A percentile compares a stretch with the other conserved stretches of the same genome.
Conservation (phyloP, 2,329 filamentous ascomycete genomes). For the Fusarium foetens region DNA sequence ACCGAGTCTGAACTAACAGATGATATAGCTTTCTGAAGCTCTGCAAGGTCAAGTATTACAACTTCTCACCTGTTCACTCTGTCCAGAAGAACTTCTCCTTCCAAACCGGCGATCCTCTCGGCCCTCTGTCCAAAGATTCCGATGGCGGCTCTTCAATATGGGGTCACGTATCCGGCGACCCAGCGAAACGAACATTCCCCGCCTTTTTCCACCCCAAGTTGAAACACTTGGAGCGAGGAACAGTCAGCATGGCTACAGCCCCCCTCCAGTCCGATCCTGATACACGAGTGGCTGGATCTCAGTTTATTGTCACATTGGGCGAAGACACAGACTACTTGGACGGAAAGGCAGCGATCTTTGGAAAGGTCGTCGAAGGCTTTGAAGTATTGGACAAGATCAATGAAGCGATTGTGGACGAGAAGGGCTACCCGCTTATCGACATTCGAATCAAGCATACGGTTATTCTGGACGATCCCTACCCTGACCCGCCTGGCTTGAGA, state of each 20-base stretch:
- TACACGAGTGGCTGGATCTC: slow-evolving; percentile 83
- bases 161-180: slow-evolving; percentile 76
- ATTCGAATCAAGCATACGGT: slow-evolving; percentile 95
- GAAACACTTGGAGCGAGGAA: slow-evolving; percentile 89
- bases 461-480: slow-evolving; percentile 89
- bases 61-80: slow-evolving; percentile 91
- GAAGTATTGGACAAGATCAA: slow-evolving; percentile 95
- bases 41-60: slow-evolving; percentile 99
- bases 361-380: slow-evolving; percentile 94
- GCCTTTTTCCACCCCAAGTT: slow-evolving; percentile 88
- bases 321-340: slow-evolving; percentile 91
- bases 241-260: slow-evolving; percentile 97
- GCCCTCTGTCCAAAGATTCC: slow-evolving; percentile 82
- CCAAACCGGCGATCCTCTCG: slow-evolving; percentile 93
- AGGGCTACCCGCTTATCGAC: slow-evolving; percentile 88
- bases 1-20: slow-evolving; percentile 53
- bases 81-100: slow-evolving; percentile 96
- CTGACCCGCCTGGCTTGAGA: slow-evolving; percentile 79
- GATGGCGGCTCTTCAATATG: slow-evolving; percentile 95
- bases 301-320: slow-evolving; percentile 92
- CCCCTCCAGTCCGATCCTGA: slow-evolving; percentile 81
- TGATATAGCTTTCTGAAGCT: slow-evolving; percentile 88
- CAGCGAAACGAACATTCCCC: slow-evolving; percentile 79
- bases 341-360: slow-evolving; percentile 94
- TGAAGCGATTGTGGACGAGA: slow-evolving; percentile 84